Base-by-base conservation (phyloP, 305 asterid species). In the Fraxinus latifolia region DNA sequence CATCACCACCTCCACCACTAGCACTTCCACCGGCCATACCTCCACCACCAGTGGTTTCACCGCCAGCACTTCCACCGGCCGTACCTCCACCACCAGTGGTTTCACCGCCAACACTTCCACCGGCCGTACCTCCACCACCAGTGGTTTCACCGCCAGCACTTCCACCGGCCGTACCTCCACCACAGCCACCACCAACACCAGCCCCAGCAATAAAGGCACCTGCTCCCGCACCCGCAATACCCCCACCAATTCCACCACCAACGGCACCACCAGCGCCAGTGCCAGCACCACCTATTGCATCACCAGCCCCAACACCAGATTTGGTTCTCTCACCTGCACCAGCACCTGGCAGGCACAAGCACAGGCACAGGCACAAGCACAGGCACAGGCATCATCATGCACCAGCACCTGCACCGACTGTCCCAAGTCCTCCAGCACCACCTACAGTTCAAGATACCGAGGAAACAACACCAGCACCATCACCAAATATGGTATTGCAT, bases 391-490 rank as follows among this genome's bases (percentile, higher is more conserved):
- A 29, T 39, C 93, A 89, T 77, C 95, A 89, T 17, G 92, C 94
- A 21, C 99, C 97, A 25, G 97, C 98, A 77, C 99, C 98, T 2
- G 96, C 98, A 39, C 96, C 97, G 4, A 85, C 87, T 33, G 80
- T 92, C 71, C 86, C 62, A 70, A 96, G 99, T 88, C 99, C 99
- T 19, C 98, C 98, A 0, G 96, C 98, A 67, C 98, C 99, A 32
- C 97, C 97, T 6, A 87, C 90, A 9, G 88, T 81, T 78, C 84
- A 84, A 82, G 89, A 89, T 78, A 80, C 89, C 0, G 96, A 84
- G 0, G 97, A 91, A 6, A 85, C 91, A 75, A 80, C 94, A 65
- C 97, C 95, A 42, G 98, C 97, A 11, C 99, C 99, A 36, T 87
- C 98, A 4, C 99, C 98, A 14, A 80, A 91, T 88, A 80, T 91